Evolutionary conservation across 192 early-diverging fungal genomes (phyloP), one percentile per base, ranked within the genome.

Genomic region (Gryganskiella cystojenkinii): DNA sequence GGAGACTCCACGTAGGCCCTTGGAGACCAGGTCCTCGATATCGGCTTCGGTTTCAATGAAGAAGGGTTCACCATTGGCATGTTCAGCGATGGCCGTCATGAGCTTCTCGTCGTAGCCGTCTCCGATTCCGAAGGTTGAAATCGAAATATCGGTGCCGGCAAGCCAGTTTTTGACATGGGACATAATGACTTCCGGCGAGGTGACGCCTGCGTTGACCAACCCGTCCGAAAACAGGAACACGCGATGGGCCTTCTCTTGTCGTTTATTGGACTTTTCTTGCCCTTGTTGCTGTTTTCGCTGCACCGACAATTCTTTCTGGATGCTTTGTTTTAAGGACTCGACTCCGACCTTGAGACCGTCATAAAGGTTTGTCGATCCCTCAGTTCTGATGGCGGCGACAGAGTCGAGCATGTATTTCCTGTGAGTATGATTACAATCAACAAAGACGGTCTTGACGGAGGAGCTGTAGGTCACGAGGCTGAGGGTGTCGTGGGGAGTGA

Each of bases 61-160:
- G 54, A 56, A 63, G 15, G 60, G 22, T 22, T 71, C 69, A 7
- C 69, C 69, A n/a, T 71, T 57, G 43, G 60, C 69, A 40, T 54
- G 40, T 49, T 71, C 24, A 19, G 69, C 69, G 11, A 71, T 71
- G n/a, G 69, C 59, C 33, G 51, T 56, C 69, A 71, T 71, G 53
- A 71, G 69, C 53, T 62, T 71, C 46, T 63, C 69, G 53, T 71
- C 69, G 34, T 71, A 71, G 24, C 54, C 69, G 24, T 71, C 69
- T 50, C 69, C 69, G 61, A 71, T 71, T 56, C 69, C 69, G 22
- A 71, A 71, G 14, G 69, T 71, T n/a, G 69, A 71, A 42, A 71
- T 56, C 10, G 59, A 56, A 40, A 71, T 63, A 34, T 71, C 69
- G 33, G 60, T 63, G 10, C 45, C 69, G 45, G 5, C 25, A 19